These are phyloP conservation scores for Rubia balearica DNA, from an alignment of 305 asterid species.

Conservation along the genomic window DNA sequence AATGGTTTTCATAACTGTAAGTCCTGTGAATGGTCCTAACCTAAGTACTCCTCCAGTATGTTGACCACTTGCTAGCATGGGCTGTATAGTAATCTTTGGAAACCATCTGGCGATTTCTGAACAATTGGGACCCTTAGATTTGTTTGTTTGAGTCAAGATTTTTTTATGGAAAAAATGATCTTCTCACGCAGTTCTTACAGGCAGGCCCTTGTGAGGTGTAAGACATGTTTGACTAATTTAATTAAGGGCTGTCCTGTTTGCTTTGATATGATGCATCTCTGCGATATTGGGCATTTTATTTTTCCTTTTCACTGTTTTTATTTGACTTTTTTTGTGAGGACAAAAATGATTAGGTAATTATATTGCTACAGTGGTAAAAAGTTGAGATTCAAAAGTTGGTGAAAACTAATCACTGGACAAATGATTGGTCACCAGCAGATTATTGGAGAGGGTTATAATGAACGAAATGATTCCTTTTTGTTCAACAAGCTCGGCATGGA, in stretches of 20 bases:
- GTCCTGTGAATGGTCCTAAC: too few relatives aligned
- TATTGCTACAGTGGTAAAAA: too few relatives aligned
- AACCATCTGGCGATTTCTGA: constrained; percentile 7
- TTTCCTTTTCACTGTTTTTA: not conserved
- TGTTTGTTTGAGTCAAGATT: not conserved
- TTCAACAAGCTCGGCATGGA: too few relatives aligned
- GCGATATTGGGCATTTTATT: not conserved
- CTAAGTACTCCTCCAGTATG: too few relatives aligned
- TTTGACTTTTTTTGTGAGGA: not conserved
- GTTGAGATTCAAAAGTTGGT: too few relatives aligned
- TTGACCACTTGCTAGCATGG: too few relatives aligned
- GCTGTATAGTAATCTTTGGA: not conserved
- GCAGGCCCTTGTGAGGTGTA: not conserved
- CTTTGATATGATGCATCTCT: not conserved
- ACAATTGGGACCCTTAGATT: not conserved
- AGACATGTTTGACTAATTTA: constrained; percentile 7
- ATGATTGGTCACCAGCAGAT: too few relatives aligned
- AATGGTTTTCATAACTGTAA: too few relatives aligned
- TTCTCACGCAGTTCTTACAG: not conserved
- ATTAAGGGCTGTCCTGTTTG: not conserved
- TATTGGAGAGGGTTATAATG: too few relatives aligned
- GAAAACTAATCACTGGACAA: too few relatives aligned
- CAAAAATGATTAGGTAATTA: not conserved
- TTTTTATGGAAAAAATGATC: too few relatives aligned
- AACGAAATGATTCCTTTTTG: too few relatives aligned